phyloP scores from a whole-genome alignment of 208 protist species.

The Acanthamoeba triangularis region DNA sequence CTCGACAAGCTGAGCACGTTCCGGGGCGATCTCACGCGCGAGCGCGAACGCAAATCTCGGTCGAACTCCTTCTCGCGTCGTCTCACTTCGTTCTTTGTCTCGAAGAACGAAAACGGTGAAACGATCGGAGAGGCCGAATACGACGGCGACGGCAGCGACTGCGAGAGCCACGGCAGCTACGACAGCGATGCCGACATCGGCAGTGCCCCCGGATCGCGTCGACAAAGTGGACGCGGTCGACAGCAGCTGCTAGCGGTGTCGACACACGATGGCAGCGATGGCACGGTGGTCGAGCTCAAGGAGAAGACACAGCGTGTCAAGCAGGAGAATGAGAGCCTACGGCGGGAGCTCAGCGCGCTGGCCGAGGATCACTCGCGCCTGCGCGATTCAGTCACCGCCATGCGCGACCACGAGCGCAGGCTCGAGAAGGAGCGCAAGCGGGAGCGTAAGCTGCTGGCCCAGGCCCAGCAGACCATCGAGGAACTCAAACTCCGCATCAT shows the following conservation, averaged over 20 bases:
- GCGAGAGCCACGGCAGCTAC: neutral
- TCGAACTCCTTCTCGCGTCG: constrained; percentile 37
- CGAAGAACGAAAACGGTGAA: constrained; percentile 53
- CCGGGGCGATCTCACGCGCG: neutral
- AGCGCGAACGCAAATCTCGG: neutral
- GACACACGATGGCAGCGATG: neutral
- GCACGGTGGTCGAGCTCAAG: neutral
- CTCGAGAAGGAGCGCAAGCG: constrained; percentile 67
- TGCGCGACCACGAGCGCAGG: constrained; percentile 51
- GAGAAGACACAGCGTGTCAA: neutral
- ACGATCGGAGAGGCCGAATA: neutral
- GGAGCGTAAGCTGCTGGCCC: constrained; percentile 57
- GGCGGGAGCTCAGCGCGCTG: constrained; percentile 10
- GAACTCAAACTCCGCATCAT: constrained; percentile 60
- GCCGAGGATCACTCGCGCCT: constrained; percentile 6
- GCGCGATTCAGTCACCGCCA: constrained; percentile 8
- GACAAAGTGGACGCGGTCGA: constrained; percentile 1
- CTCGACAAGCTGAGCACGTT: constrained; percentile 11
- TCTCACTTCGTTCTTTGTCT: constrained; percentile 22
- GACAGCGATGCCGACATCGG: neutral
- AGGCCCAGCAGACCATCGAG: constrained; percentile 49
- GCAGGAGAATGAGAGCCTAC: constrained; percentile 44
- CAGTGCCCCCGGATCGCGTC: constrained; percentile 2
- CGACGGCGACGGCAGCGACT: neutral
- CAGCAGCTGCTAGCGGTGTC: neutral